Conservation (phyloP, 2,329 filamentous ascomycete species). For the Trichophyton verrucosum region DNA sequence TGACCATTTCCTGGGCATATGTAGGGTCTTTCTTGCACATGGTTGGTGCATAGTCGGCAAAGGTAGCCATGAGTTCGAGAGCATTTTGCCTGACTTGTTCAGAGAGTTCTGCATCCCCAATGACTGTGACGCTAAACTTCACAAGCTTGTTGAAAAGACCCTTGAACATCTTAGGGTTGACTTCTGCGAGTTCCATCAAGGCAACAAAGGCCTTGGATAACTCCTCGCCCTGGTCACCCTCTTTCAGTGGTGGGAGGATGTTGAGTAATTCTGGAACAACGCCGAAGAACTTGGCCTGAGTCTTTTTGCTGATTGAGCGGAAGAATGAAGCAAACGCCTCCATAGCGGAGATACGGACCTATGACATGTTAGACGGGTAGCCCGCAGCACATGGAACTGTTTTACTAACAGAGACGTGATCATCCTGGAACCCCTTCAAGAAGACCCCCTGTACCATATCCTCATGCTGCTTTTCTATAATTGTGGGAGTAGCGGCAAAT, state of each 20-base stretch:
- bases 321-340: conserved; percentile 97
- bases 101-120: conserved; percentile 88
- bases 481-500: conserved; percentile 84
- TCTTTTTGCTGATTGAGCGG: conserved; percentile 75
- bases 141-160: conserved; percentile 84
- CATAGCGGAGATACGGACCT: conserved; percentile 89
- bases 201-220: conserved; percentile 81
- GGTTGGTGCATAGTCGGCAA: conserved; percentile 83
- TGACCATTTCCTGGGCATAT: conserved; percentile 94
- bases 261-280: conserved; percentile 87
- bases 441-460: conserved; percentile 82
- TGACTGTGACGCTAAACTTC: conserved; percentile 81
- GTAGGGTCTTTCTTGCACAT: conserved; percentile 92
- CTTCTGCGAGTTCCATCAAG: conserved; percentile 86
- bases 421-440: conserved; percentile 81
- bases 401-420: conserved; percentile 54
- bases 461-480: conserved; percentile 93
- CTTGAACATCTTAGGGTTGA: conserved; percentile 97
- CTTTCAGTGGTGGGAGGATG: conserved; percentile 86
- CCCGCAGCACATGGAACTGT: neutral
- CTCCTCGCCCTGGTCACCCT: conserved; percentile 77
- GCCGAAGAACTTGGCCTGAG: conserved; percentile 73
- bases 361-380: conserved; percentile 12
- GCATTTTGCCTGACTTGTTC: conserved; percentile 89
- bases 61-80: conserved; percentile 93